Percentiles rank a stretch among this genome's conserved stretches.
phyloP scores from a whole-genome alignment of 352 stramenopile species.

The Globisporangium radiosum region DNA sequence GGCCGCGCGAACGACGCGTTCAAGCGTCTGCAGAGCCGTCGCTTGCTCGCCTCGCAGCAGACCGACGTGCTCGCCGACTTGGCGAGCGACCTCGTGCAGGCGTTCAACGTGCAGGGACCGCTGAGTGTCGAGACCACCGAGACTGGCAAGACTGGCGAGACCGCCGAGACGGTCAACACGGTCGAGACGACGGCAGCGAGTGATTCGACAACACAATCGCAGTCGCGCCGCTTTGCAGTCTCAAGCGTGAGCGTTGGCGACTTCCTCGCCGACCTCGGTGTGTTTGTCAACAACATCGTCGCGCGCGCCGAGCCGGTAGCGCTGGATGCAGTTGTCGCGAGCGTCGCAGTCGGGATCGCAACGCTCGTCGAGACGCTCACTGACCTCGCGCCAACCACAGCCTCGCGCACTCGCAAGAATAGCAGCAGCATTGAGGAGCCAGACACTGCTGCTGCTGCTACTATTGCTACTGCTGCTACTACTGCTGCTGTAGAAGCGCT shows the following conservation, averaged over 20 bases:
- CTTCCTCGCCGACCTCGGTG: conserved; percentile 38
- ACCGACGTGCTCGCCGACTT: conserved; percentile 19
- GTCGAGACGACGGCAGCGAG: not conserved
- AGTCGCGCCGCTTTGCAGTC: conserved; percentile 23
- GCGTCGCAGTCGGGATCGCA: conserved; percentile 17
- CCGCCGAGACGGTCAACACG: too few relatives aligned
- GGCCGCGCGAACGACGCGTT: conserved; percentile 28
- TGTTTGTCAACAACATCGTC: conserved; percentile 29
- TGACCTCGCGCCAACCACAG: conserved; percentile 11
- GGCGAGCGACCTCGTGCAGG: conserved; percentile 18
- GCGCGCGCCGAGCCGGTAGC: conserved; percentile 13
- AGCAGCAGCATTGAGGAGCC: not conserved
- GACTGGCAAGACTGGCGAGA: too few relatives aligned
- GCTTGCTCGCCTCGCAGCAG: conserved; percentile 12
- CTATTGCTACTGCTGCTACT: too few relatives aligned
- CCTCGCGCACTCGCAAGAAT: not conserved
- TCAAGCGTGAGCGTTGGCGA: conserved; percentile 25
- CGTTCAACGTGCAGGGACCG: conserved; percentile 28
- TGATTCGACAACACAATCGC: conserved; percentile 8
- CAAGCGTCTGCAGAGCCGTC: conserved; percentile 23
- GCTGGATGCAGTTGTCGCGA: conserved; percentile 25
- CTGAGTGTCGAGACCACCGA: too few relatives aligned
- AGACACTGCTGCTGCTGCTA: too few relatives aligned
- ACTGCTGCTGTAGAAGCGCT: conserved; percentile 1
- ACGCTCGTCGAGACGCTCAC: conserved; percentile 21